Conservation (phyloP, 345 rosid species). For the Lepidium aucheri region DNA sequence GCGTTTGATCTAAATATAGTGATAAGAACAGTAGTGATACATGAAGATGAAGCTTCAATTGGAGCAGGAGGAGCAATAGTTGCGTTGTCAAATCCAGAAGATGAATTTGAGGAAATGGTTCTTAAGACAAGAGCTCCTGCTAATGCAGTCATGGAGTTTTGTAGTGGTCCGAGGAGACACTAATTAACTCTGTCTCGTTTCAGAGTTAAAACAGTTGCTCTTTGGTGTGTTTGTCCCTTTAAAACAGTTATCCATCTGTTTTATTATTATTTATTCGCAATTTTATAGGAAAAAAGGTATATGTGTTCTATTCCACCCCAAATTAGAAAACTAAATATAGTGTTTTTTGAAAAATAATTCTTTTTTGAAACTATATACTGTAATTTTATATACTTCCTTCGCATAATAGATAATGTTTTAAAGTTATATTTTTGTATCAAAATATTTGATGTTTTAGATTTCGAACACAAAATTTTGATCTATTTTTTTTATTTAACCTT, state of each 20-base stretch:
- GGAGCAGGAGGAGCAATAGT: slow-evolving; percentile 95
- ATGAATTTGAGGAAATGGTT: slow-evolving; percentile 87
- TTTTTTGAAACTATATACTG: no score
- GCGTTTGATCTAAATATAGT: slow-evolving; percentile 90
- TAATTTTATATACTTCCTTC: no score
- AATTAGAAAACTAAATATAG: not conserved
- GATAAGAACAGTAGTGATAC: slow-evolving; percentile 78
- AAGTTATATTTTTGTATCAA: no score
- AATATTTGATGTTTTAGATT: no score
- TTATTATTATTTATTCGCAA: not conserved
- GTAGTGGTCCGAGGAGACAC: slow-evolving; percentile 7
- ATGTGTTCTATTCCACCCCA: not conserved
- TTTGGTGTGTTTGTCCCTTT: not conserved
- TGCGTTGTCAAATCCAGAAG: slow-evolving; percentile 74
- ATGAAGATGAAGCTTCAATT: slow-evolving; percentile 76
- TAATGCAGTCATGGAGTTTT: slow-evolving; percentile 57
- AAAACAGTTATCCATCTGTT: not conserved
- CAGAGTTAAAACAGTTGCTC: not conserved
- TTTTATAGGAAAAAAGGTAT: not conserved
- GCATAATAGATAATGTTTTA: no score
- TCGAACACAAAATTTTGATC: no score
- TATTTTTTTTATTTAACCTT: no score
- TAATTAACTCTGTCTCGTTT: not conserved
- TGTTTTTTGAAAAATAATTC: no score
- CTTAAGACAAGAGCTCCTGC: slow-evolving; percentile 74